Evolutionary conservation across 2,329 filamentous ascomycete species (phyloP), one percentile per base, ranked within the genome.

Genomic region (Trichoderma guizhouense): DNA sequence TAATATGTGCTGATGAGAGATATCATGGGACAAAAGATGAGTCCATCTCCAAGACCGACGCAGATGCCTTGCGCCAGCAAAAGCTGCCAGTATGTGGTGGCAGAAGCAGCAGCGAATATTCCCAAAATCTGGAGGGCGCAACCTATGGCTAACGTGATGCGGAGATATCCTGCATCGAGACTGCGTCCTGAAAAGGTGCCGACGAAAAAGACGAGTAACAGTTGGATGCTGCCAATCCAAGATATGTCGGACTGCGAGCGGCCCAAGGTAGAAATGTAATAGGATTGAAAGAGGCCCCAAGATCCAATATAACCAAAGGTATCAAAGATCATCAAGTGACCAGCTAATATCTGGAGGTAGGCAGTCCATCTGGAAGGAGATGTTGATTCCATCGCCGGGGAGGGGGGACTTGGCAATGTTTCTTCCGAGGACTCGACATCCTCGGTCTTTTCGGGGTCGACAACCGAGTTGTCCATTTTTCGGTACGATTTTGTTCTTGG

Each of bases 1-100:
- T 92, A 93, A 75, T 93, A 93, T 12, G 91, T 90, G 5, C 90
- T 87, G 2, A 93, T 81, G 4, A 91, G 86, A 1, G 91, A 88
- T 36, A 93, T 84, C 55, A 86, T 84, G 0, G 91, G 89, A 62
- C 90, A 87, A 79, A 91, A 93, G 6, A 92, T 79, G 73, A 85
- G 88, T 3, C 90, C 91, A 72, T 87, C 86, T 2, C 88, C 90
- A 0, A 90, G 64, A 3, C 89, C 89, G 72, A 86, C 79, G 72
- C 85, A 86, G n/a, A 89, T 73, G 3, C 89, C 88, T 76, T 90
- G 88, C 0, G 86, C 81, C 1, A 90, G 79, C 36, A 90, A 78
- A 3, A 89, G 77, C 71, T 90, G 88, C 84, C 85, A 89, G 81
- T 89, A 90, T 58, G 80, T 74, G 0, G 82, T 84, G 53, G 81